Evolutionary conservation across 2,329 filamentous ascomycete species (phyloP), one percentile per base, ranked within the genome.

Genomic region (Chaetomiaceae sp.): DNA sequence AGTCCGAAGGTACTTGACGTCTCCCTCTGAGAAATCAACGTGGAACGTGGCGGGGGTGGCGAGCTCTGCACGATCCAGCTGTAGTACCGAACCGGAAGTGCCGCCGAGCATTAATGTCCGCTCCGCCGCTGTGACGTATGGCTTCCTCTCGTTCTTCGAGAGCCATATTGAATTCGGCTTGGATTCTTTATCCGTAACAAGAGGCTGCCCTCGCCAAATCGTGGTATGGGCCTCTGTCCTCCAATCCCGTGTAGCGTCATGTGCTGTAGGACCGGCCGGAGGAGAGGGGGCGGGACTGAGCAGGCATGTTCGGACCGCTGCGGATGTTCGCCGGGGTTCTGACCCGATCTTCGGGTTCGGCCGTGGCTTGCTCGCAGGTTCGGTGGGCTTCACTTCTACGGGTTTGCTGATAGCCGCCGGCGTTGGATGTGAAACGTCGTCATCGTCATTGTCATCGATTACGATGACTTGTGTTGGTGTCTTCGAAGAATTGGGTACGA

Each of bases 11-110:
- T 42, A 50, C 18, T 20, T 33, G 25, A 73, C 58, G 53, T 79
- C 76, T 1, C 68, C 63, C 0, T 55, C 38, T 0, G 67, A 66
- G 37, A 79, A 78, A 59, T 78, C 77, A 6, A 76, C 73, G 55
- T 79, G 77, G 16, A 75, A 68, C 0, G 61, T 55, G 1, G 41
- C 27, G 2, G 60, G 60, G 5, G 27, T 25, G 14, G 11, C 16
- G 14, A 60, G 54, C 2, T 38, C 44, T 10, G 20, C 14, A 5
- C 40, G 25, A n/a, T 45, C 38, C 13, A 57, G 43, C 7, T 42
- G 47, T 13, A 61, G 32, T 4, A 62, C 41, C 5, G 25, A 27
- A 16, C 51, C 48, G 4, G 56, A 55, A 6, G 55, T 49, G 2
- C 61, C 58, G 1, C 44, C 55, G 7, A 62, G 2, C 0, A 68